Percentiles rank a stretch among this genome's conserved stretches.
phyloP scores from a whole-genome alignment of 208 protist species.

The Wallacemonas sp. region DNA sequence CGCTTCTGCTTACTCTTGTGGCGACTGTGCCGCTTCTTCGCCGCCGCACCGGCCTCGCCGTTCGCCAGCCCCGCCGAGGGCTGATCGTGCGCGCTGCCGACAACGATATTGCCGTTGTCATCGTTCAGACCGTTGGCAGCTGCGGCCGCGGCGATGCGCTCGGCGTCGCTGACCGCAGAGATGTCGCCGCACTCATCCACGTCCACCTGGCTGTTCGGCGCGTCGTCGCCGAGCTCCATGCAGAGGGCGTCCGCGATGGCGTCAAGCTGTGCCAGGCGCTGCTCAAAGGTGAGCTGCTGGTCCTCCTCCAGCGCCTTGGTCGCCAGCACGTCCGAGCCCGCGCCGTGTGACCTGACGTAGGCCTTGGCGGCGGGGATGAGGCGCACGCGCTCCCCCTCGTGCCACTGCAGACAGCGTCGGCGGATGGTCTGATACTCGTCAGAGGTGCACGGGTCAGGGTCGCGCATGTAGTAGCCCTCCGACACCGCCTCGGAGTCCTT shows the following conservation, averaged over 20 bases:
- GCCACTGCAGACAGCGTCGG: constrained; percentile 39
- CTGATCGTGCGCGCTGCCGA: not conserved
- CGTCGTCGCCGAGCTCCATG: not conserved
- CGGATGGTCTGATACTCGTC: constrained; percentile 35
- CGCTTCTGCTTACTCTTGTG: not conserved
- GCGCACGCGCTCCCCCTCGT: constrained; percentile 53
- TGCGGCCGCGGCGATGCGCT: not conserved
- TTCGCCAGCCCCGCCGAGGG: not conserved
- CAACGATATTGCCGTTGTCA: not conserved
- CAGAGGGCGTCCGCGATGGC: constrained; percentile 6
- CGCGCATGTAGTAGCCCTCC: constrained; percentile 17
- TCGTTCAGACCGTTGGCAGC: not conserved
- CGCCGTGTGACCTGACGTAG: not conserved
- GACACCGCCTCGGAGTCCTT: constrained; percentile 24
- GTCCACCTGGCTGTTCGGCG: not conserved
- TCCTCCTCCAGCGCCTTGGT: constrained; percentile 18
- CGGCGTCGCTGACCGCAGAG: not conserved
- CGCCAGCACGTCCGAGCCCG: constrained; percentile 8
- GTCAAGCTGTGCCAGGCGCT: constrained; percentile 2
- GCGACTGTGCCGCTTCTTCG: not conserved
- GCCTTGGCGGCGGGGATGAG: constrained; percentile 15
- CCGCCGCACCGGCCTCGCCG: not conserved
- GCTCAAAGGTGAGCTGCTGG: constrained; percentile 26
- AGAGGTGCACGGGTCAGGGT: constrained; percentile 32
- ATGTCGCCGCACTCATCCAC: not conserved